Conservation (phyloP, 306 rosid genomes). For the Cucumis melo region DNA sequence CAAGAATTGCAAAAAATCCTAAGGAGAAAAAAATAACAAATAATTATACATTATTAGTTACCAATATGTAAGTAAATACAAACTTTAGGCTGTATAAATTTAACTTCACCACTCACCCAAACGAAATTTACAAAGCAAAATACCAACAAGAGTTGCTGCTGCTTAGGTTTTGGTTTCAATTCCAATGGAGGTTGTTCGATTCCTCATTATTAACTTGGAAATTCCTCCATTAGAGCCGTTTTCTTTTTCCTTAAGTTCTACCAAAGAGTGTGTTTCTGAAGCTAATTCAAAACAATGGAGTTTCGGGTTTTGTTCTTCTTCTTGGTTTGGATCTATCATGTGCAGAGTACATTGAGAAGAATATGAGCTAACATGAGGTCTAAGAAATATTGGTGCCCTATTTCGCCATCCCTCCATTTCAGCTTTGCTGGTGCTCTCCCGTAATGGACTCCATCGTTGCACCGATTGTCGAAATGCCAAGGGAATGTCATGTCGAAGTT, state of each 20-base stretch:
- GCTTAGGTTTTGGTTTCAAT: background rate
- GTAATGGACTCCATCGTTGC: slow-evolving; percentile 83
- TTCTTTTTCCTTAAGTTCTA: background rate
- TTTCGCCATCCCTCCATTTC: slow-evolving; percentile 74
- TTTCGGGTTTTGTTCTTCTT: background rate
- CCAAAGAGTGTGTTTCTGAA: background rate
- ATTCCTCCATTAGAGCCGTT: background rate
- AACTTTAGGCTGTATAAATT: background rate
- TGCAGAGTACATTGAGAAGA: slow-evolving; percentile 58
- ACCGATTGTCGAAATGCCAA: slow-evolving; percentile 81
- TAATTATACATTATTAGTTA: background rate
- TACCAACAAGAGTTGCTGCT: background rate
- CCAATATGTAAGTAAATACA: background rate
- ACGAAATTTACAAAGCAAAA: background rate
- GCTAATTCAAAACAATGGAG: background rate
- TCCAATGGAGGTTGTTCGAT: background rate
- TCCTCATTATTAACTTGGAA: background rate
- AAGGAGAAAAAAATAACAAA: background rate
- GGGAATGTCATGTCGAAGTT: slow-evolving; percentile 83
- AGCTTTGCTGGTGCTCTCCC: slow-evolving; percentile 65
- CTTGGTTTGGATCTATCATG: slow-evolving; percentile 9
- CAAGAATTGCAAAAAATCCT: background rate
- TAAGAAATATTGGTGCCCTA: slow-evolving; percentile 85
- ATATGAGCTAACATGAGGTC: slow-evolving; percentile 86
- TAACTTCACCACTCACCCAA: background rate